Percentiles rank a stretch among this genome's conserved stretches.
phyloP scores from a whole-genome alignment of 176 grass and related monocot genomes.

The Hordeum marinum region DNA sequence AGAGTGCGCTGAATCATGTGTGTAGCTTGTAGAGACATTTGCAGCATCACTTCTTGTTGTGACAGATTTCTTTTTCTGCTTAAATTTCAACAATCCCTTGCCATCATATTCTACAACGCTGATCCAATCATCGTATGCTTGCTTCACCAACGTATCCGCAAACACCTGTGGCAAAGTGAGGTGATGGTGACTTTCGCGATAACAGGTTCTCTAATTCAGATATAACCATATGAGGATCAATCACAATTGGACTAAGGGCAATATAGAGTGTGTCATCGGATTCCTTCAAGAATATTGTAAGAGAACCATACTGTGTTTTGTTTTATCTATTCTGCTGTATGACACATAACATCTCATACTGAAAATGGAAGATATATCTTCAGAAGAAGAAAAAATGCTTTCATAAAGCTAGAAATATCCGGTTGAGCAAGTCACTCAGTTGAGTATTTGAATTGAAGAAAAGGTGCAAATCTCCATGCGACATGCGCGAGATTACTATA shows the following conservation, averaged over 20 bases:
- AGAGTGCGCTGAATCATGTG: conserved; percentile 25
- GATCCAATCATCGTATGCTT: conserved; percentile 82
- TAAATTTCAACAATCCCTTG: conserved; percentile 59
- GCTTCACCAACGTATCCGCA: conserved; percentile 63
- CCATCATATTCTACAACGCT: conserved; percentile 84
- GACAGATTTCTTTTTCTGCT: conserved; percentile 72
- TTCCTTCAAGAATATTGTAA: conserved; percentile 1
- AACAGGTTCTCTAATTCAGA: conserved; percentile 1
- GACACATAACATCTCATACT: neutral
- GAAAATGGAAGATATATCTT: neutral
- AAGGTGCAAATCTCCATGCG: neutral
- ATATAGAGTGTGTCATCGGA: neutral
- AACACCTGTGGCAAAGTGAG: conserved; percentile 44
- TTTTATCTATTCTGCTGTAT: neutral
- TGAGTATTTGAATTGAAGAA: neutral
- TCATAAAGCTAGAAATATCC: conserved; percentile 7
- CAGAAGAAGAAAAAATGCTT: neutral
- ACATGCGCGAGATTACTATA: neutral
- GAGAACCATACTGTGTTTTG: neutral
- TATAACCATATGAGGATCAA: neutral
- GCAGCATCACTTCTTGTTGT: conserved; percentile 46
- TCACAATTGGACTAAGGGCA: neutral
- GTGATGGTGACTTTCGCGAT: neutral
- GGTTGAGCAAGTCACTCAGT: neutral
- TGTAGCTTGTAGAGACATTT: conserved; percentile 30